Evolutionary conservation across 805 yeast species (phyloP), one percentile per base, ranked within the genome.

Genomic region (Kluyveromyces siamensis): DNA sequence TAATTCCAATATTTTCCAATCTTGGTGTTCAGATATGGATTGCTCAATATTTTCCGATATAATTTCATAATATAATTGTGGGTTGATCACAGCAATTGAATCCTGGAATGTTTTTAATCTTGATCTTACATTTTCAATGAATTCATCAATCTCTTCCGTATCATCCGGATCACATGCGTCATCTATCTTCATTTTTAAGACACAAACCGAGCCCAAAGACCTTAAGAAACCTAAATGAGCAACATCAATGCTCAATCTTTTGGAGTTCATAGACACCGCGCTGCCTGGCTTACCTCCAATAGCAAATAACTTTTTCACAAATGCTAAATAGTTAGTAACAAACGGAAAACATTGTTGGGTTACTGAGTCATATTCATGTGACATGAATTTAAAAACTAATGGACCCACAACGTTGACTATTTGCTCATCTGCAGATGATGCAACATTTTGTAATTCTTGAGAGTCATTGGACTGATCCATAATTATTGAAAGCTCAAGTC

Each of bases 351-450:
- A 84, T 63, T 87, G 95, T 37, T 76, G 73, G 1, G 95, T 80
- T 13, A 91, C 83, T 55, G 93, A 97, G 65, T 93, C 98, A 60
- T 83, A 89, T 53, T 84, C 95, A 63, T 88, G 84, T 30, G 79
- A 75, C 61, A 93, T 74, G 54, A 84, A 87, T 50, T 74, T 74
- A 50, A 91, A 74, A 8, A 85, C 72, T 30, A 81, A 72, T 19
- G 97, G 96, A 72, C 87, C 78, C 17, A 86, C 70, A 49, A 78
- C 66, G 11, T 42, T 77, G 27, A 81, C 63, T 17, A 87, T 70
- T 55, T 80, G 76, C 41, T 69, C 71, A 50, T 73, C 69, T 18
- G 78, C 76, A 57, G 69, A 63, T 27, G 53, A 55, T 40, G 59
- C 66, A 8, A 63, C 56, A 44, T 62, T 61, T 48, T 70, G 71